phyloP scores from a whole-genome alignment of 78 protist species.

The Speleostelium caveatum region DNA sequence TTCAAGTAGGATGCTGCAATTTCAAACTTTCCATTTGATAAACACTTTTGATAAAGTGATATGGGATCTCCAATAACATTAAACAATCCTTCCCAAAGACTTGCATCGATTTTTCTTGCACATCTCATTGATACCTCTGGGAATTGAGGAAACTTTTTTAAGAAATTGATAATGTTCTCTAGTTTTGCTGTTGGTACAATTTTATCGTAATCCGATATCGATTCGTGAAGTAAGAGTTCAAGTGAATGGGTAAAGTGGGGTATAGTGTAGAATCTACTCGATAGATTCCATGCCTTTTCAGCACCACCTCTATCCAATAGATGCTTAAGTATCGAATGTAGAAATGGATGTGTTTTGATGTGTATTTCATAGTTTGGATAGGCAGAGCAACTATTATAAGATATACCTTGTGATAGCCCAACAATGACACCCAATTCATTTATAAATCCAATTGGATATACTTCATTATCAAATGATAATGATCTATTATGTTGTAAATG shows the following conservation, averaged over 20 bases:
- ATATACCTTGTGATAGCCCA: constrained; percentile 72
- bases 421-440: constrained; percentile 79
- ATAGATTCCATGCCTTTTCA: constrained; percentile 70
- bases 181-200: constrained; percentile 13
- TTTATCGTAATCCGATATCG: constrained; percentile 17
- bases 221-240: constrained; percentile 73
- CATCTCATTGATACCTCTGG: constrained; percentile 78
- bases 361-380: constrained; percentile 76
- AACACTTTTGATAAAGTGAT: constrained; percentile 39
- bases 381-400: constrained; percentile 54
- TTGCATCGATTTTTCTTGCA: constrained; percentile 70
- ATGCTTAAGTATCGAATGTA: constrained; percentile 82
- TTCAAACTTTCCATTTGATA: constrained; percentile 61
- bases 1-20: constrained; percentile 76
- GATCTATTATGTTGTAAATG: constrained; percentile 46
- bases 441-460: constrained; percentile 80
- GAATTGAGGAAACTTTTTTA: constrained; percentile 72
- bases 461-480: constrained; percentile 70
- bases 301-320: constrained; percentile 49
- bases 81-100: constrained; percentile 41
- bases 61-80: constrained; percentile 60
- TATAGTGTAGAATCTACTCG: constrained; percentile 46
- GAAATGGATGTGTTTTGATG: constrained; percentile 83
- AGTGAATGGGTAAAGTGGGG: constrained; percentile 85
- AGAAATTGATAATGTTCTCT: constrained; percentile 56